A percentile compares a stretch with the other conserved stretches of the same genome.
phyloP scores from a whole-genome alignment of 2,329 filamentous ascomycete genomes.

The Dryadomyces sulphureus region DNA sequence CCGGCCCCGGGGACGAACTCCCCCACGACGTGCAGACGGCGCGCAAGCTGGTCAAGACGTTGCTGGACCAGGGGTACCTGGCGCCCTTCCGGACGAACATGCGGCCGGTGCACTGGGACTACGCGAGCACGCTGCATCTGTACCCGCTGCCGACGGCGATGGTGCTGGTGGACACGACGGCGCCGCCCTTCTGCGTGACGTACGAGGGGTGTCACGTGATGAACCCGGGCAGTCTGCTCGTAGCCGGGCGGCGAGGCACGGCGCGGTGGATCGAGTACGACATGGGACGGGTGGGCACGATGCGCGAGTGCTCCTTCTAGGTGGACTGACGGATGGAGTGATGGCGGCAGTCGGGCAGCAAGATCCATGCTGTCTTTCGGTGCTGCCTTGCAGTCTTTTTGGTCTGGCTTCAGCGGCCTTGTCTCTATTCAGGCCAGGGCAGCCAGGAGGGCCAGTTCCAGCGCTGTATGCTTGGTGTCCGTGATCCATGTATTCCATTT shows the following conservation, averaged over 20 bases:
- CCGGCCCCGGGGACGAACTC: conserved; percentile 11
- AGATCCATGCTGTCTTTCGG: too few relatives aligned
- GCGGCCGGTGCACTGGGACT: conserved; percentile 84
- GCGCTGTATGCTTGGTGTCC: too few relatives aligned
- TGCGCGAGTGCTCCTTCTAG: conserved; percentile 48
- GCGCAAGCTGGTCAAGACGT: conserved; percentile 72
- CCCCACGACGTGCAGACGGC: conserved; percentile 43
- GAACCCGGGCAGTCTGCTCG: conserved; percentile 72
- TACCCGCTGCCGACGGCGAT: conserved; percentile 81
- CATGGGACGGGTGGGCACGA: conserved; percentile 43
- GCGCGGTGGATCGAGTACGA: conserved; percentile 85
- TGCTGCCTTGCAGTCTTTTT: too few relatives aligned
- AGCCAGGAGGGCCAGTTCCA: too few relatives aligned
- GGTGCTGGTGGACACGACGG: conserved; percentile 68
- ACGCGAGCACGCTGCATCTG: conserved; percentile 57
- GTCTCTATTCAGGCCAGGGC: too few relatives aligned
- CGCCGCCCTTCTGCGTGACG: conserved; percentile 69
- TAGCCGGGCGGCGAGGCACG: conserved; percentile 50
- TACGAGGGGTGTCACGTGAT: conserved; percentile 95
- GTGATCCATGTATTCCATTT: too few relatives aligned
- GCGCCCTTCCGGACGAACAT: conserved; percentile 70
- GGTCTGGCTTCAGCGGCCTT: too few relatives aligned
- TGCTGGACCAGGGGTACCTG: conserved; percentile 81
- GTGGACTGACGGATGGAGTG: not conserved
- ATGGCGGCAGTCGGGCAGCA: too few relatives aligned